These are phyloP conservation scores for Guillardia theta DNA, from an alignment of 78 protist genomes.

Conservation along the genomic window DNA sequence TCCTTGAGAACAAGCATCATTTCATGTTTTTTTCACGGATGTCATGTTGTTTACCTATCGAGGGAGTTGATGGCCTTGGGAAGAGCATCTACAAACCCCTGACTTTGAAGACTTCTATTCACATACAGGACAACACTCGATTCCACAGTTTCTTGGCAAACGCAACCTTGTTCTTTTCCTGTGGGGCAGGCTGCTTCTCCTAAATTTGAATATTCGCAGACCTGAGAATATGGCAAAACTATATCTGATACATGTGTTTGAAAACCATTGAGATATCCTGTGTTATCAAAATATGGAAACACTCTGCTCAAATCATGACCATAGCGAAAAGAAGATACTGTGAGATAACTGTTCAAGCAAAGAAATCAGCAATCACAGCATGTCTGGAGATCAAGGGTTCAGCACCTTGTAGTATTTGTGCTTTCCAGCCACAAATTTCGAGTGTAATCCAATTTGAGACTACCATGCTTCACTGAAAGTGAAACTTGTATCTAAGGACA, in stretches of 20 bases:
- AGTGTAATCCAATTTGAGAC: background rate
- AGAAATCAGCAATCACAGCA: no score
- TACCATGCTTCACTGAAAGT: background rate
- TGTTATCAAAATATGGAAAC: background rate
- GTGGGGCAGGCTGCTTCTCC: no score
- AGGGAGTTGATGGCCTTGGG: background rate
- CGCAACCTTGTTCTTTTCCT: background rate
- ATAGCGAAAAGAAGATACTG: background rate
- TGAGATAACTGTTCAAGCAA: no score
- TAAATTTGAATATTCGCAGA: no score
- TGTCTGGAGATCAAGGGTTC: no score
- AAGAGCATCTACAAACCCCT: background rate
- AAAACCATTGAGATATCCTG: no score
- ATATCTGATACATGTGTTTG: no score
- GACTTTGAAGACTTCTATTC: background rate
- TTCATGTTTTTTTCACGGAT: no score
- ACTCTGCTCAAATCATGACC: background rate
- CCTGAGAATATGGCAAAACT: no score
- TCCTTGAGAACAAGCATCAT: no score
- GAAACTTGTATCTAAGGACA: background rate
- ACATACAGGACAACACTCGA: background rate
- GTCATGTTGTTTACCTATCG: no score
- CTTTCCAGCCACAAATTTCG: background rate
- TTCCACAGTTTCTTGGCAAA: background rate
- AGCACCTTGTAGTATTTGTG: background rate